A percentile compares a stretch with the other conserved stretches of the same genome.
Conservation (phyloP, 768 basidiomycete species). For the Tephrocybe sp. region DNA sequence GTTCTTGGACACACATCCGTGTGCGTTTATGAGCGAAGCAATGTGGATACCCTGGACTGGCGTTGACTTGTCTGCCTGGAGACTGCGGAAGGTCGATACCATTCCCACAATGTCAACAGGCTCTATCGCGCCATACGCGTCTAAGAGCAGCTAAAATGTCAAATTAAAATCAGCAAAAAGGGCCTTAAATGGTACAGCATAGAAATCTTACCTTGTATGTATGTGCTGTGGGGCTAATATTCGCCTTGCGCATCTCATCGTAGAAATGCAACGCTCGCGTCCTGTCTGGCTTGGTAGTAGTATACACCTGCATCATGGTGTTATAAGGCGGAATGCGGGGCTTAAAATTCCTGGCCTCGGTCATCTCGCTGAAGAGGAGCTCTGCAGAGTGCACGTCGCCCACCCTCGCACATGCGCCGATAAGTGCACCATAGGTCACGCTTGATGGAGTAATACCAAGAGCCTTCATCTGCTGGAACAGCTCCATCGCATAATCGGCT, state of each 20-base stretch:
- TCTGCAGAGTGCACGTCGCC: conserved; percentile 85
- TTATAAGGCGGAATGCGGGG: conserved; percentile 95
- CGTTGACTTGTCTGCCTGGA: conserved; percentile 46
- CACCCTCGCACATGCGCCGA: conserved; percentile 90
- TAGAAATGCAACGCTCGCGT: conserved; percentile 75
- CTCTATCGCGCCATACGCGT: conserved; percentile 83
- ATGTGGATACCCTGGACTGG: conserved; percentile 47
- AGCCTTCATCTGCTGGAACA: conserved; percentile 87
- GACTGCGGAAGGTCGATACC: conserved; percentile 65
- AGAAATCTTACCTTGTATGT: conserved; percentile 79
- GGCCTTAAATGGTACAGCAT: background rate
- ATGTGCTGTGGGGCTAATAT: conserved; percentile 77
- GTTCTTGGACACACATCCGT: conserved; percentile 78
- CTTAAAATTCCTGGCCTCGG: conserved; percentile 64
- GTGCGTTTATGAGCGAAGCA: conserved; percentile 86
- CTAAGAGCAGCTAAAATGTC: conserved; percentile 68
- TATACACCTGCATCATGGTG: conserved; percentile 98
- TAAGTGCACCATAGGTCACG: conserved; percentile 94
- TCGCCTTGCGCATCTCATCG: conserved; percentile 54
- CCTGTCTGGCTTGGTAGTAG: conserved; percentile 85
- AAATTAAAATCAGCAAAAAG: conserved; percentile 7
- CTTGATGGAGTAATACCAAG: conserved; percentile 62
- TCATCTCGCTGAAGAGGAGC: conserved; percentile 85
- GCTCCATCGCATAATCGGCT: conserved; percentile 81
- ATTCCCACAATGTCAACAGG: conserved; percentile 74